A percentile compares a stretch with the other conserved stretches of the same genome.
phyloP scores from a whole-genome alignment of 768 basidiomycete genomes.

The Trametes coccinea region DNA sequence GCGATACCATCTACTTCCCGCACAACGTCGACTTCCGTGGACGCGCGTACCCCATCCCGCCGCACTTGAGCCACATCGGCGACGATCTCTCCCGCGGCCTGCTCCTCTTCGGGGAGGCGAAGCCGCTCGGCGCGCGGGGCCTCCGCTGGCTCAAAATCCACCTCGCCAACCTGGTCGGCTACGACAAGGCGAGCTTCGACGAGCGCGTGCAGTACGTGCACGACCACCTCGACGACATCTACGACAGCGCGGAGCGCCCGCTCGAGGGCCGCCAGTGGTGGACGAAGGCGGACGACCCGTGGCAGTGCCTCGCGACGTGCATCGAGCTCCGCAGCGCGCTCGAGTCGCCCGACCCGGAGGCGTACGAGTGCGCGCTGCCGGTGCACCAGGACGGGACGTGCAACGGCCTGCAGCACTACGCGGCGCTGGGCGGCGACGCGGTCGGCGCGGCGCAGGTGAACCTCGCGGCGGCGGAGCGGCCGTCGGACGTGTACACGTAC shows the following conservation, averaged over 20 bases:
- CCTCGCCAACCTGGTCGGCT: constrained; percentile 89
- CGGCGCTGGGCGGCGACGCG: constrained; percentile 91
- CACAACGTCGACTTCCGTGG: constrained; percentile 98
- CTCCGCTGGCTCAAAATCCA: constrained; percentile 96
- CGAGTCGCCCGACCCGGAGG: constrained; percentile 60
- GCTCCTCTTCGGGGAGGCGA: constrained; percentile 77
- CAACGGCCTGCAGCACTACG: constrained; percentile 98
- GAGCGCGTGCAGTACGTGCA: constrained; percentile 84
- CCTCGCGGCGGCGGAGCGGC: constrained; percentile 76
- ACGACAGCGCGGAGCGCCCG: constrained; percentile 81
- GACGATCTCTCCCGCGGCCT: constrained; percentile 91
- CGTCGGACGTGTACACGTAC: constrained; percentile 93
- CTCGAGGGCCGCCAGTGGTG: constrained; percentile 86
- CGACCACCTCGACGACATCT: constrained; percentile 72
- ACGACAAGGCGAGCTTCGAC: constrained; percentile 91
- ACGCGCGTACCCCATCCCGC: constrained; percentile 94
- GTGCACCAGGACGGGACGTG: constrained; percentile 99
- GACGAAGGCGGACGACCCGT: constrained; percentile 90
- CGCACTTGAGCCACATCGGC: constrained; percentile 93
- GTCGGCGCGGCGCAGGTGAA: constrained; percentile 93
- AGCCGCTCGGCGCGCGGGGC: constrained; percentile 80
- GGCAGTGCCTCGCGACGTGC: constrained; percentile 95
- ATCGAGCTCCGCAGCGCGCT: constrained; percentile 85
- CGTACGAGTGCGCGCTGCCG: constrained; percentile 70
- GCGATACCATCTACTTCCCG: constrained; percentile 87